Evolutionary conservation across 2,329 filamentous ascomycete genomes (phyloP).

Genomic region (Thelonectria rubi): DNA sequence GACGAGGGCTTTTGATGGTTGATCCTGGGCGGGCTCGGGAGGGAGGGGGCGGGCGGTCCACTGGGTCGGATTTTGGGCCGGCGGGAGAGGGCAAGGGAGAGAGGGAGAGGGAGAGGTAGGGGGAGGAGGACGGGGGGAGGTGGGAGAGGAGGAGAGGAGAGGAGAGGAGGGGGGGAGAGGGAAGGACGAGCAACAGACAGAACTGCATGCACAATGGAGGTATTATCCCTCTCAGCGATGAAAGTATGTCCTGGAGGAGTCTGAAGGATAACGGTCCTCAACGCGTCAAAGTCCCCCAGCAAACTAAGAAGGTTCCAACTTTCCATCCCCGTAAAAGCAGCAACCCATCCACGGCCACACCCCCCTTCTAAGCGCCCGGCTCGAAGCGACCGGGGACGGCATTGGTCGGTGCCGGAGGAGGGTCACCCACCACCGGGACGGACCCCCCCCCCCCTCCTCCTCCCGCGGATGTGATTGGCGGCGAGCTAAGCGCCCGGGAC

Average conservation of each 20-base stretch:
- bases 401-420: slow-evolving; percentile 44
- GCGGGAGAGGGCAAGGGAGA: slow-evolving; percentile 21
- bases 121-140: neutral
- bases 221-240: no score
- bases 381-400: slow-evolving; percentile 24
- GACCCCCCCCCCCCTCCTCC: neutral
- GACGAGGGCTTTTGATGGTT: slow-evolving; percentile 5
- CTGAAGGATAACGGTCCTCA: no score
- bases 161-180: no score
- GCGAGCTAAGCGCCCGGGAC: slow-evolving; percentile 46
- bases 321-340: slow-evolving; percentile 34
- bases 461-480: slow-evolving; percentile 45
- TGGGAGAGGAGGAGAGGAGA: no score
- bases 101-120: neutral
- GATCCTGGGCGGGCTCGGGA: slow-evolving; percentile 3
- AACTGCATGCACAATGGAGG: no score
- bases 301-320: neutral
- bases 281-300: neutral
- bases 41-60: slow-evolving; percentile 27
- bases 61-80: slow-evolving; percentile 37
- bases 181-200: no score
- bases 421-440: slow-evolving; percentile 46
- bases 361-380: slow-evolving; percentile 47
- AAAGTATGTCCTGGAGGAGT: no score
- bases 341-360: slow-evolving; percentile 17